Evolutionary conservation across 441 rosid genomes (phyloP).

Genomic region (Daphne laureola): DNA sequence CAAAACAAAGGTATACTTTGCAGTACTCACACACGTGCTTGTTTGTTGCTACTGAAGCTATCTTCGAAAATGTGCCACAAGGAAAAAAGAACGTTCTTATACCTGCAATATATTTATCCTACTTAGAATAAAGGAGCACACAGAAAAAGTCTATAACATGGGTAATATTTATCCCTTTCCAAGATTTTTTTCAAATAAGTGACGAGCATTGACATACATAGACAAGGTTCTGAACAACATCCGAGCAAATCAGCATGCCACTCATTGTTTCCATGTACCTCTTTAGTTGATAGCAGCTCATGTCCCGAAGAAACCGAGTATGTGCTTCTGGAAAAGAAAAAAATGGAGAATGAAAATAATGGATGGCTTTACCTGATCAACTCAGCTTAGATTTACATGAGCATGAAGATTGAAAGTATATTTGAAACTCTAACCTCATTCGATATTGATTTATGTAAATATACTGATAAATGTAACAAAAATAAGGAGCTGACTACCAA

Average conservation of each 20-base stretch:
- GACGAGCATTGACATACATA: slow-evolving; percentile 42
- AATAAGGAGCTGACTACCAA: no score
- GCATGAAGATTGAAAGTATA: background rate
- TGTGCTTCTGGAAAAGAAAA: slow-evolving; percentile 51
- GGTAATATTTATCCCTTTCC: background rate
- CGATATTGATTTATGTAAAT: no score
- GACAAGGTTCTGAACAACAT: slow-evolving; percentile 75
- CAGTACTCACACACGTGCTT: slow-evolving; percentile 60
- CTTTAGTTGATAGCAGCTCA: slow-evolving; percentile 55
- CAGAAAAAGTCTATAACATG: background rate
- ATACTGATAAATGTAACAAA: no score
- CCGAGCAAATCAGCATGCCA: slow-evolving; percentile 86
- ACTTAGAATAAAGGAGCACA: slow-evolving; percentile 14
- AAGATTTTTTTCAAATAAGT: background rate
- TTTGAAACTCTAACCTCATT: slow-evolving; percentile 3
- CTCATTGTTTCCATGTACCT: slow-evolving; percentile 47
- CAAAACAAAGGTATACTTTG: slow-evolving; percentile 1
- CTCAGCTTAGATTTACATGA: slow-evolving; percentile 9
- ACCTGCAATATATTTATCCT: slow-evolving; percentile 38
- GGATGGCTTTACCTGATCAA: slow-evolving; percentile 12
- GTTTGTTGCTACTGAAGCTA: slow-evolving; percentile 58
- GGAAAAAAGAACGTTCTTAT: slow-evolving; percentile 71
- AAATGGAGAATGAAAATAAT: slow-evolving; percentile 6
- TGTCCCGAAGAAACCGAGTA: slow-evolving; percentile 65
- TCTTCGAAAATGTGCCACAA: slow-evolving; percentile 71